A percentile compares a stretch with the other conserved stretches of the same genome.
Evolutionary conservation across 805 yeast species (phyloP).

Genomic region (Jamesozyma lodderae): DNA sequence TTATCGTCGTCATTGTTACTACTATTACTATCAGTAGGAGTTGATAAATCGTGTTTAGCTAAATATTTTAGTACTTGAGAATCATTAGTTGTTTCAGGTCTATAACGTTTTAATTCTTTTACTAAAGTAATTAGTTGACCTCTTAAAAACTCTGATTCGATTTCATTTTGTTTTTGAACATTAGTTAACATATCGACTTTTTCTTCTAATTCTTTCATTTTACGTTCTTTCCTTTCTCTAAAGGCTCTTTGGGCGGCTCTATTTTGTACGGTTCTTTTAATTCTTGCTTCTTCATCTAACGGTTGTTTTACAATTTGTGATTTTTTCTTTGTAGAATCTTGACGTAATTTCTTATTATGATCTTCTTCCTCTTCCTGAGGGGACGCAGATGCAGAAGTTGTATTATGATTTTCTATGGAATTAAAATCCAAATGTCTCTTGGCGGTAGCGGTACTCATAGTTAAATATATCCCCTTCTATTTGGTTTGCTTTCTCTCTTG

Average conservation of each 20-base stretch:
- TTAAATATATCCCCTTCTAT: no score
- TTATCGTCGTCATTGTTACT: background rate
- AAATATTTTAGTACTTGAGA: slow-evolving; percentile 22
- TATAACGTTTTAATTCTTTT: slow-evolving; percentile 56
- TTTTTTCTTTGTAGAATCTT: slow-evolving; percentile 40
- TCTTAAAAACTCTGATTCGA: slow-evolving; percentile 67
- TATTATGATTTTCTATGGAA: no score
- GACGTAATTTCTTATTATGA: background rate
- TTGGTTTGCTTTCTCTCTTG: no score
- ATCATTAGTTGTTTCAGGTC: slow-evolving; percentile 32
- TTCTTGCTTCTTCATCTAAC: slow-evolving; percentile 69
- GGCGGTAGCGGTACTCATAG: slow-evolving; percentile 9
- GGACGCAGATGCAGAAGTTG: no score
- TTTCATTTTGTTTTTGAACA: slow-evolving; percentile 55
- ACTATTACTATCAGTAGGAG: background rate
- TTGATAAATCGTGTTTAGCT: slow-evolving; percentile 16
- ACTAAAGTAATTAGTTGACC: slow-evolving; percentile 70
- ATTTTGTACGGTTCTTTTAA: slow-evolving; percentile 89
- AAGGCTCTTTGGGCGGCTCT: slow-evolving; percentile 97
- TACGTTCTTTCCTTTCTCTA: slow-evolving; percentile 83
- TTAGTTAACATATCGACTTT: slow-evolving; percentile 68
- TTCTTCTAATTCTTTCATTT: slow-evolving; percentile 76
- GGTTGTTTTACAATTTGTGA: slow-evolving; percentile 53
- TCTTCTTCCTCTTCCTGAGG: no score
- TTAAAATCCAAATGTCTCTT: slow-evolving; percentile 14